Evolutionary conservation across 2,329 filamentous ascomycete species (phyloP), one percentile per base, ranked within the genome.

Genomic region (Escovopsis sp.): DNA sequence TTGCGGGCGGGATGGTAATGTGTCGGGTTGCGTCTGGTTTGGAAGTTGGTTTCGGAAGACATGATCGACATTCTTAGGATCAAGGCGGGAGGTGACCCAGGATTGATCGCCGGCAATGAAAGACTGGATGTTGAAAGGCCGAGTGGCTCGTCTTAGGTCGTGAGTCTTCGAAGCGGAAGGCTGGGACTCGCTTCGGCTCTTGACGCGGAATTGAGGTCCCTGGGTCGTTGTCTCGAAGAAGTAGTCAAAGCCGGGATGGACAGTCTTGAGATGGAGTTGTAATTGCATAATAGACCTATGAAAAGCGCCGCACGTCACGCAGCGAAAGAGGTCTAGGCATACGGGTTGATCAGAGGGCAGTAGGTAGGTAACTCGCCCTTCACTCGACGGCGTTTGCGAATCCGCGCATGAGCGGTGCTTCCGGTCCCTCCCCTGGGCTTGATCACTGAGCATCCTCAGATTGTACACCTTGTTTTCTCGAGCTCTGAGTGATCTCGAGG

Each of bases 361-460:
- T 38, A 60, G 55, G 53, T 67, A 77, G 38, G 59, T 63, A 42
- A 75, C 65, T 47, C 55, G 62, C 50, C 62, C 67, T 49, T 65
- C 65, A 43, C 57, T 59, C 33, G 47, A 45, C 23, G 47, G 51
- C 46, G 44, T 39, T 40, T 55, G 48, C 43, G 52, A 43, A 46
- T 46, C 48, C 45, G 55, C 49, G 44, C 28, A 6, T 30, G 52
- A 46, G 43, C 51, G 52, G 52, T 63, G 63, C 47, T 67, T 70
- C 47, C 63, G 65, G 36, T 69, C 67, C 49, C 65, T 71, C 4
- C 73, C 72, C 41, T 73, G 66, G 6, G 72, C 72, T 49, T 72
- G 70, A 49, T 74, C 72, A 54, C 69, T 77, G 12, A 79, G 58
- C 11, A 69, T 61, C 53, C 76, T 78, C 33, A 79, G 56, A 48